Conservation (phyloP, 768 basidiomycete genomes). For the Amyloporia xantha region DNA sequence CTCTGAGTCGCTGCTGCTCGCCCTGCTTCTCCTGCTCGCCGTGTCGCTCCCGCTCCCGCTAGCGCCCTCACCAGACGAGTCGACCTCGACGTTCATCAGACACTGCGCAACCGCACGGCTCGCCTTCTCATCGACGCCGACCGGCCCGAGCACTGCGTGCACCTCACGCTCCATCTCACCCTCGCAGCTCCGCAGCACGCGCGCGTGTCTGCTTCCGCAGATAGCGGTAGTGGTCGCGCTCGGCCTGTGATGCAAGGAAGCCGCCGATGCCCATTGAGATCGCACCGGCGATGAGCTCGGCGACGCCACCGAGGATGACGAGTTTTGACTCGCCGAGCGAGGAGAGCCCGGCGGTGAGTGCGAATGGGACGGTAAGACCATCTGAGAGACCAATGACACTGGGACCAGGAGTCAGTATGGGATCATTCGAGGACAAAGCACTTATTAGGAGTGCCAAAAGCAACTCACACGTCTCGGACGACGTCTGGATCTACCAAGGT, state of each 20-base stretch:
- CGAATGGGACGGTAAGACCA: slow-evolving; percentile 88
- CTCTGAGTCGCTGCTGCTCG: slow-evolving; percentile 42
- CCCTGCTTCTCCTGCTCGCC: slow-evolving; percentile 9
- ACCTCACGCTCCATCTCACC: slow-evolving; percentile 98
- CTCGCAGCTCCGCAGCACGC: slow-evolving; percentile 83
- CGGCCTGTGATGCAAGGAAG: slow-evolving; percentile 94
- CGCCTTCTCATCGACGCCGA: slow-evolving; percentile 82
- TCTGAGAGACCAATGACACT: slow-evolving; percentile 90
- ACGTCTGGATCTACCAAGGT: slow-evolving; percentile 82
- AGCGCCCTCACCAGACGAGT: slow-evolving; percentile 15
- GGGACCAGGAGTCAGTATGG: background rate
- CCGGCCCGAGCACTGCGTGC: slow-evolving; percentile 74
- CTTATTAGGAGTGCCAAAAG: background rate
- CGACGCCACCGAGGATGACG: slow-evolving; percentile 92
- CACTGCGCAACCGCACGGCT: slow-evolving; percentile 73
- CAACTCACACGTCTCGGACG: slow-evolving; percentile 74
- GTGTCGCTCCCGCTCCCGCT: slow-evolving; percentile 8
- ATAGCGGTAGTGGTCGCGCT: slow-evolving; percentile 91
- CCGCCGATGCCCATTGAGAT: slow-evolving; percentile 99
- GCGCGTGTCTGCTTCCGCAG: slow-evolving; percentile 63
- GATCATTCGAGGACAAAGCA: background rate
- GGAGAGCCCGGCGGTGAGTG: slow-evolving; percentile 82
- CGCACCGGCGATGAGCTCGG: slow-evolving; percentile 94
- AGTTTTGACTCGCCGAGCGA: slow-evolving; percentile 83
- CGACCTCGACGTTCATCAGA: slow-evolving; percentile 61